phyloP scores from a whole-genome alignment of 345 rosid genomes.

The Raphanus raphanistrum region DNA sequence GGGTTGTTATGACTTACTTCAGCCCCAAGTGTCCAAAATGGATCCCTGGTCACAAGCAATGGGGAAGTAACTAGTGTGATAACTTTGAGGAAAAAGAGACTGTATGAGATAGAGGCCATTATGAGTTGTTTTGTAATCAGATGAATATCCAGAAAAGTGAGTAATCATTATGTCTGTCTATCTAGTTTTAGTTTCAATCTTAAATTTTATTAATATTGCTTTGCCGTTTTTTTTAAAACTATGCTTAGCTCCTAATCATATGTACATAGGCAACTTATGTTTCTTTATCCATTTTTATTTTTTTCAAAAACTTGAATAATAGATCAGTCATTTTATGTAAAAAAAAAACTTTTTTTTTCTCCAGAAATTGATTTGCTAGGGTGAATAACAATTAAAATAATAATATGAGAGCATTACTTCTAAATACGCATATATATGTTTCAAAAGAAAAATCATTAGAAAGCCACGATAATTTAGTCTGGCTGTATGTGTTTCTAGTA shows the following conservation, averaged over 20 bases:
- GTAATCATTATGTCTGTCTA: slow-evolving; percentile 16
- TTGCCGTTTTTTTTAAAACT: slow-evolving; percentile 31
- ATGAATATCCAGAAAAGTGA: slow-evolving; percentile 20
- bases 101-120: slow-evolving; percentile 18
- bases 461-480: slow-evolving; percentile 5
- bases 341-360: neutral
- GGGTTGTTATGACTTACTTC: slow-evolving; percentile 59
- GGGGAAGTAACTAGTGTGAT: slow-evolving; percentile 47
- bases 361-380: neutral
- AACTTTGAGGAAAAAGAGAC: slow-evolving; percentile 6
- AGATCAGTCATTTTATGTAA: no score
- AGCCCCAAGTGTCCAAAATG: slow-evolving; percentile 98
- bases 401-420: neutral
- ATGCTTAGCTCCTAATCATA: slow-evolving; percentile 18
- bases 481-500: neutral
- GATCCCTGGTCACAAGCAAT: slow-evolving; percentile 93
- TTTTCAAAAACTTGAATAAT: no score
- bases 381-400: neutral
- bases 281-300: neutral
- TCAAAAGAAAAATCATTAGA: slow-evolving; percentile 3
- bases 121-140: slow-evolving; percentile 46
- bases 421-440: neutral
- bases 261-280: slow-evolving; percentile 67
- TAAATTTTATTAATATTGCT: neutral
- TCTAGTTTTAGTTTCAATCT: slow-evolving; percentile 36